A percentile compares a stretch with the other conserved stretches of the same genome.
Evolutionary conservation across 306 rosid genomes (phyloP).

Genomic region (Myrica gale): DNA sequence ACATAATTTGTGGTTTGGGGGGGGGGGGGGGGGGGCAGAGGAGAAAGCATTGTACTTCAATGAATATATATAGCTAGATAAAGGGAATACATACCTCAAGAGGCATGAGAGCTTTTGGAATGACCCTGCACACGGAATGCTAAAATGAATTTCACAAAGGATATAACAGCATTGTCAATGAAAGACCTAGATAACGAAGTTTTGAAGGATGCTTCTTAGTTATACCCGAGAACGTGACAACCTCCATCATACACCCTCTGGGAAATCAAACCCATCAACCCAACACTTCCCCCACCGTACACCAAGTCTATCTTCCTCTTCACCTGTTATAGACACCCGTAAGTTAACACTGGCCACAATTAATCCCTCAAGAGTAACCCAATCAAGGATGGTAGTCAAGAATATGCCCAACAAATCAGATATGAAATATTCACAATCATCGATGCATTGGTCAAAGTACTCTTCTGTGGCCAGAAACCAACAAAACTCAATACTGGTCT

Average conservation of each 20-base stretch:
- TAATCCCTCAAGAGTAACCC: too few species aligned
- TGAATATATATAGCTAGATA: constrained; percentile 10
- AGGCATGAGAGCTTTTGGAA: constrained; percentile 93
- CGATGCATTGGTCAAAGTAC: constrained; percentile 19
- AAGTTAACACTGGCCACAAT: background rate
- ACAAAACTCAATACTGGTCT: background rate
- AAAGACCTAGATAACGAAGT: background rate
- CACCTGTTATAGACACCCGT: constrained; percentile 52
- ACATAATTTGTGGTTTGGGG: background rate
- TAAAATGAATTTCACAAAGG: constrained; percentile 15
- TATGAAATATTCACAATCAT: constrained; percentile 3
- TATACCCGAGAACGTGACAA: constrained; percentile 85
- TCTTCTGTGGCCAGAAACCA: constrained; percentile 14
- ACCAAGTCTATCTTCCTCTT: constrained; percentile 73
- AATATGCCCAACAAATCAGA: background rate
- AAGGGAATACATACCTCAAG: constrained; percentile 60
- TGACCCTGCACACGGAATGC: constrained; percentile 57
- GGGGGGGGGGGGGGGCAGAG: background rate
- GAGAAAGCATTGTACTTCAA: background rate
- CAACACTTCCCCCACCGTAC: constrained; percentile 90
- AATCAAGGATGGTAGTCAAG: constrained; percentile 2
- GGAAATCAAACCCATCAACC: constrained; percentile 88
- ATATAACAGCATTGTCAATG: constrained; percentile 16
- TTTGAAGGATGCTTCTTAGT: constrained; percentile 19
- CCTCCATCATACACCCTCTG: constrained; percentile 82